A percentile compares a stretch with the other conserved stretches of the same genome.
These are phyloP conservation scores for Didymella sp. DNA, from an alignment of 2,329 filamentous ascomycete genomes.

Conservation along the genomic window DNA sequence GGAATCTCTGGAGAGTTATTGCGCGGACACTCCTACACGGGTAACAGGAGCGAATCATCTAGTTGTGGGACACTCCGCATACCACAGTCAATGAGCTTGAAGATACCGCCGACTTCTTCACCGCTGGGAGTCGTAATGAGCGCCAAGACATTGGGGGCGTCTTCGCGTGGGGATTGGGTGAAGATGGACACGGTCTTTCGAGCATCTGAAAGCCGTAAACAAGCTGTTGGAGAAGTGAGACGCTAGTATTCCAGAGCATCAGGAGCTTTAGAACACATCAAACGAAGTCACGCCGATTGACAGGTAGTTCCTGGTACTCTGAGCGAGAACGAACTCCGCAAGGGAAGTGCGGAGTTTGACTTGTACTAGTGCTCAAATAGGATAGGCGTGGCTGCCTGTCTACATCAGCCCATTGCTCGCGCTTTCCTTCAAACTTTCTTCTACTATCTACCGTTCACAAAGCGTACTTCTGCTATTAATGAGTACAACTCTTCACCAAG, in stretches of 20 bases:
- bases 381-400: background rate
- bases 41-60: slow-evolving; percentile 67
- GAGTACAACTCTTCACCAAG: background rate
- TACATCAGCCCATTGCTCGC: background rate
- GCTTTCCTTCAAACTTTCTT: background rate
- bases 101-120: slow-evolving; percentile 55
- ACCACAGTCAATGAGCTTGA: slow-evolving; percentile 69
- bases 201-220: slow-evolving; percentile 50
- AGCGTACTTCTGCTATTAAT: background rate
- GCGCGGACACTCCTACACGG: slow-evolving; percentile 68
- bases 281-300: background rate
- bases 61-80: slow-evolving; percentile 73
- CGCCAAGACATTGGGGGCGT: slow-evolving; percentile 67
- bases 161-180: slow-evolving; percentile 77
- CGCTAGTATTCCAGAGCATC: background rate
- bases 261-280: background rate
- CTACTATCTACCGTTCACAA: background rate
- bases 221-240: slow-evolving; percentile 5
- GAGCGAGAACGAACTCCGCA: background rate
- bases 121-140: slow-evolving; percentile 43
- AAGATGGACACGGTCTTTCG: slow-evolving; percentile 60
- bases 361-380: background rate
- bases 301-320: background rate
- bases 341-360: background rate
- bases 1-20: slow-evolving; percentile 62